Evolutionary conservation across 1,284 basidiomycete genomes (phyloP), one percentile per base, ranked within the genome.

Genomic region (Ganoderma leucocontextum): DNA sequence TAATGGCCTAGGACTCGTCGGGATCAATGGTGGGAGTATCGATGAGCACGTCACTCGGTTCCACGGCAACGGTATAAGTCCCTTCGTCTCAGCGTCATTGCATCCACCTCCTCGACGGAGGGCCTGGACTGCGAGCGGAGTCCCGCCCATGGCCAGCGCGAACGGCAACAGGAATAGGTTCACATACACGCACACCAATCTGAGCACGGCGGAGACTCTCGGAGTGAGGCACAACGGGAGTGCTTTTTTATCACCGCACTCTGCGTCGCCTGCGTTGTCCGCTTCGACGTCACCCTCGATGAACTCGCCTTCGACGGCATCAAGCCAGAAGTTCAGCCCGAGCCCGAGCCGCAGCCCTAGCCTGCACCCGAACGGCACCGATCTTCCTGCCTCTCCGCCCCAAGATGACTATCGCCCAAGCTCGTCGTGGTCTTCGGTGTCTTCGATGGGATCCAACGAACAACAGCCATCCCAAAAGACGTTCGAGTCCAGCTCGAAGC

Each of bases 41-140:
- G 66, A 69, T 41, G 68, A 55, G 19, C 66, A 65, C 49, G 63
- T 66, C 38, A 22, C 63, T 4, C 55, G 66, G 22, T 68, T 69
- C 70, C 65, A 71, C 44, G 52, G 65, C 17, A 67, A 66, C 29
- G 68, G 65, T 19, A 38, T 65, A 4, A 42, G 60, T 9, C 42
- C 66, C 33, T 67, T 75, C 12, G 70, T 64, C 17, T 84, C 67
- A 77, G 80, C 85, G 0, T 87, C 89, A 19, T 81, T 92, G 62
- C 89, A 90, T 60, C 91, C 90, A 2, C 89, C 91, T 0, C 85
- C 87, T 60, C 89, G 81, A 57, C 81, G 86, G 72, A 83, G 80
- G 33, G 78, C 86, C 17, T 87, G 86, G 83, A 82, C 80, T n/a
- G 83, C 84, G 55, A 76, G 75, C 53, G 78, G 76, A 15, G 60